phyloP scores from a whole-genome alignment of 306 rosid genomes.

The Trichosanthes truncata region DNA sequence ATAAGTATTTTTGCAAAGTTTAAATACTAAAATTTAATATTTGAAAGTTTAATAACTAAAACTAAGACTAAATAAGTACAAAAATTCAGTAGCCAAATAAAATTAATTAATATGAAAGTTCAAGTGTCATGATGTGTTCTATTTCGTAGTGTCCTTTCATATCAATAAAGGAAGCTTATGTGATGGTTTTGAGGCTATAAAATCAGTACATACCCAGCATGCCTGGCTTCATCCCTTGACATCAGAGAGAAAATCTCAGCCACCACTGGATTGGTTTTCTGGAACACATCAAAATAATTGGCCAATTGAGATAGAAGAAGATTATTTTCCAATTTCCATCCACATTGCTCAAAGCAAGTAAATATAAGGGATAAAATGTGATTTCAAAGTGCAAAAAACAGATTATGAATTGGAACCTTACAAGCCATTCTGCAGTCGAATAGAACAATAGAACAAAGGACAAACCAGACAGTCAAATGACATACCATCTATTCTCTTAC shows the following conservation, averaged over 20 bases:
- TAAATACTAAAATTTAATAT: background rate
- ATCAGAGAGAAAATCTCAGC: conserved; percentile 99
- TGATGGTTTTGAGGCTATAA: background rate
- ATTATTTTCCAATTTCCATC: background rate
- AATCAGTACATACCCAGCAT: conserved; percentile 68
- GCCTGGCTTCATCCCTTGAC: conserved; percentile 99
- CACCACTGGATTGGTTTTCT: conserved; percentile 99
- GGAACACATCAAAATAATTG: conserved; percentile 23
- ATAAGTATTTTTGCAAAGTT: background rate
- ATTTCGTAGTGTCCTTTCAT: background rate
- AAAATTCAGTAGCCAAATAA: too few relatives aligned
- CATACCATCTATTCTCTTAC: background rate
- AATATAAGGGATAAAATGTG: background rate
- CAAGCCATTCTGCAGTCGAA: background rate
- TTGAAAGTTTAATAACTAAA: too few relatives aligned
- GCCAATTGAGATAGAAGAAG: background rate
- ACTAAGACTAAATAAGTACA: too few relatives aligned
- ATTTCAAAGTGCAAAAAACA: background rate
- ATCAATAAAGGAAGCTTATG: background rate
- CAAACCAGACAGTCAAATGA: background rate
- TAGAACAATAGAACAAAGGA: background rate
- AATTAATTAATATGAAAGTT: background rate
- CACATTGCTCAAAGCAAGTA: background rate
- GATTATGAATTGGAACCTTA: background rate
- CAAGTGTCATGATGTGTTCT: background rate